Evolutionary conservation across 2,329 filamentous ascomycete genomes (phyloP).

Genomic region (Alternaria sp.): DNA sequence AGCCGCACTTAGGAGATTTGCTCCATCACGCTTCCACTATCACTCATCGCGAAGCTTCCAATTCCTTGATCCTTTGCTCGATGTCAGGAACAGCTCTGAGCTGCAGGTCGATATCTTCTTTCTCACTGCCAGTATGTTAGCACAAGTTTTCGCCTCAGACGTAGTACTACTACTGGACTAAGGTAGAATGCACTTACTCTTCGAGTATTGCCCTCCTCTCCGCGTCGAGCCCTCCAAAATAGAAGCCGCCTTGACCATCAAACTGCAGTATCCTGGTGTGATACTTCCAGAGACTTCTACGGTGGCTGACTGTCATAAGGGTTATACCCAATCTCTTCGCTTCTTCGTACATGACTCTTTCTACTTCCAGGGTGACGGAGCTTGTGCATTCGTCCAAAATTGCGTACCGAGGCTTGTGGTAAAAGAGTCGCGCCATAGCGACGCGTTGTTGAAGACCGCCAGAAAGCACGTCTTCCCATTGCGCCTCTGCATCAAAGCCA

Average conservation of each 20-base stretch:
- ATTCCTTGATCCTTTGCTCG: constrained; percentile 82
- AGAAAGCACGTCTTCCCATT: constrained; percentile 94
- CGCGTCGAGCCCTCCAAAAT: constrained; percentile 90
- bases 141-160: constrained; percentile 3
- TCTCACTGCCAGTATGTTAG: constrained; percentile 66
- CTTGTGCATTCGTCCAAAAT: constrained; percentile 98
- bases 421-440: constrained; percentile 94
- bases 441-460: constrained; percentile 94
- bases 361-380: constrained; percentile 92
- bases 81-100: constrained; percentile 87
- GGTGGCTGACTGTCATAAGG: constrained; percentile 94
- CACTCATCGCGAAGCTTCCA: constrained; percentile 57
- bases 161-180: neutral
- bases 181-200: constrained; percentile 64
- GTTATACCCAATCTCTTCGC: constrained; percentile 92
- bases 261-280: constrained; percentile 95
- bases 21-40: neutral
- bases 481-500: constrained; percentile 92
- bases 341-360: constrained; percentile 96
- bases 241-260: constrained; percentile 89
- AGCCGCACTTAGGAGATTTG: neutral
- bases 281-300: constrained; percentile 94
- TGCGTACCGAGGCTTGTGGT: constrained; percentile 90
- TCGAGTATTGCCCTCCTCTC: constrained; percentile 85
- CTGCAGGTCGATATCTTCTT: constrained; percentile 88